phyloP scores from a whole-genome alignment of 495 filamentous ascomycete species.

The Ramalina intermedia region DNA sequence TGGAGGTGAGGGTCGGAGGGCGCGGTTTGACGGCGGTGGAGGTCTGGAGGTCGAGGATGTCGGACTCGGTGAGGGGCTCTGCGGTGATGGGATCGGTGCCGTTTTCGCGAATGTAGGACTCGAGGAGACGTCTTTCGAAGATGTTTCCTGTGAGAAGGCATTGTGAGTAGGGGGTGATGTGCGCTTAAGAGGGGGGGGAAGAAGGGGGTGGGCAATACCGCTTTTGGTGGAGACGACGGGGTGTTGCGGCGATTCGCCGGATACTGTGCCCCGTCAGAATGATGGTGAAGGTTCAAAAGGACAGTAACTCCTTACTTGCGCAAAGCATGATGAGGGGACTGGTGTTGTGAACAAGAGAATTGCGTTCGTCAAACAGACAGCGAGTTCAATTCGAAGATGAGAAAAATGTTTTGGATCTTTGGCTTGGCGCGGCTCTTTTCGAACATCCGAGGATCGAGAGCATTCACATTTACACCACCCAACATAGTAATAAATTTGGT shows the following conservation, averaged over 20 bases:
- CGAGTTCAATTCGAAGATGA: background rate
- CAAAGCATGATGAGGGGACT: conserved; percentile 42
- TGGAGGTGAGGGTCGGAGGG: conserved; percentile 89
- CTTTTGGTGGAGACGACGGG: conserved; percentile 91
- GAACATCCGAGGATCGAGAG: background rate
- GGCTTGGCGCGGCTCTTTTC: background rate
- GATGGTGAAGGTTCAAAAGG: background rate
- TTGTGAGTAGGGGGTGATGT: conserved; percentile 9
- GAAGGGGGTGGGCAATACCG: conserved; percentile 33
- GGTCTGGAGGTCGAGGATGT: conserved; percentile 77
- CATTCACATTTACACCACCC: background rate
- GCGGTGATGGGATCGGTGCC: conserved; percentile 87
- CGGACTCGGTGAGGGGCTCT: conserved; percentile 72
- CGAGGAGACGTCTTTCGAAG: conserved; percentile 89
- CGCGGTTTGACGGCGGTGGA: conserved; percentile 70
- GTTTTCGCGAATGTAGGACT: conserved; percentile 87
- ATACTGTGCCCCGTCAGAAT: conserved; percentile 44
- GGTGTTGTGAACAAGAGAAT: too few relatives aligned
- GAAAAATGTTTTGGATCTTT: background rate
- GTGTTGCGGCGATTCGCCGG: conserved; percentile 88
- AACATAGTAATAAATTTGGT: too few relatives aligned
- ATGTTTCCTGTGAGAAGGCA: conserved; percentile 50
- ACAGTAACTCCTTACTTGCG: conserved; percentile 43
- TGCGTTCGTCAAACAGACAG: too few relatives aligned
- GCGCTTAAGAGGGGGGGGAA: conserved; percentile 16